A percentile compares a stretch with the other conserved stretches of the same genome.
Conservation (phyloP, 768 basidiomycete genomes). For the Trametes sanguinea region DNA sequence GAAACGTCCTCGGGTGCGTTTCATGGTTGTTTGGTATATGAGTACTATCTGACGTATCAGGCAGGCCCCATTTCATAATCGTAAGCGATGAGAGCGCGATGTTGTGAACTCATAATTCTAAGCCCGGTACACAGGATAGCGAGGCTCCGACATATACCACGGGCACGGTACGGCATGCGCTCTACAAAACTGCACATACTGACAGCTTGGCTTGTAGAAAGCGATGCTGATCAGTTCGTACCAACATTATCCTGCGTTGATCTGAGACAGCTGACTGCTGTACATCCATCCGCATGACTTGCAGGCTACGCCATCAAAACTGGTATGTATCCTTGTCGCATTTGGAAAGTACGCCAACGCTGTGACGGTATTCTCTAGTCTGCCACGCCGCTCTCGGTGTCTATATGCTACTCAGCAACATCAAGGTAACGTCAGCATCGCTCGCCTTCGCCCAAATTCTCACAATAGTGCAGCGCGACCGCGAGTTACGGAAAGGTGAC, state of each 20-base stretch:
- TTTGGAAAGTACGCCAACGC: too few relatives aligned
- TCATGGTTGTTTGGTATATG: background rate
- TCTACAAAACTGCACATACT: background rate
- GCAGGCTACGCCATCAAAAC: slow-evolving; percentile 26
- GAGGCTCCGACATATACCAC: slow-evolving; percentile 23
- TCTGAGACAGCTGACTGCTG: too few relatives aligned
- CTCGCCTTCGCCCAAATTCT: background rate
- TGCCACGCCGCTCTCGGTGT: slow-evolving; percentile 16
- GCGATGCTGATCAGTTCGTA: slow-evolving; percentile 24
- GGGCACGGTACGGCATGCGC: slow-evolving; percentile 8
- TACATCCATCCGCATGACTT: background rate
- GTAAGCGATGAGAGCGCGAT: background rate
- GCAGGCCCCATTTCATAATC: slow-evolving; percentile 22
- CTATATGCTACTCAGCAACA: slow-evolving; percentile 25
- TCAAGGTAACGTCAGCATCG: slow-evolving; percentile 4
- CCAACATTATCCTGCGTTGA: background rate
- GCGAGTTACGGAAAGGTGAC: slow-evolving; percentile 18
- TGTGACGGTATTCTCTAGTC: background rate
- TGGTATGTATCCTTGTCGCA: background rate
- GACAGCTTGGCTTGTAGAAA: background rate
- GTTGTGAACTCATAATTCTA: background rate
- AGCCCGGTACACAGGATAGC: slow-evolving; percentile 6
- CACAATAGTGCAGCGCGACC: slow-evolving; percentile 15
- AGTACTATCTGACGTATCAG: background rate
- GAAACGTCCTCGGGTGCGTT: slow-evolving; percentile 22